Evolutionary conservation across 1,284 basidiomycete species (phyloP), one percentile per base, ranked within the genome.

Genomic region (Ustilago cynodontis): DNA sequence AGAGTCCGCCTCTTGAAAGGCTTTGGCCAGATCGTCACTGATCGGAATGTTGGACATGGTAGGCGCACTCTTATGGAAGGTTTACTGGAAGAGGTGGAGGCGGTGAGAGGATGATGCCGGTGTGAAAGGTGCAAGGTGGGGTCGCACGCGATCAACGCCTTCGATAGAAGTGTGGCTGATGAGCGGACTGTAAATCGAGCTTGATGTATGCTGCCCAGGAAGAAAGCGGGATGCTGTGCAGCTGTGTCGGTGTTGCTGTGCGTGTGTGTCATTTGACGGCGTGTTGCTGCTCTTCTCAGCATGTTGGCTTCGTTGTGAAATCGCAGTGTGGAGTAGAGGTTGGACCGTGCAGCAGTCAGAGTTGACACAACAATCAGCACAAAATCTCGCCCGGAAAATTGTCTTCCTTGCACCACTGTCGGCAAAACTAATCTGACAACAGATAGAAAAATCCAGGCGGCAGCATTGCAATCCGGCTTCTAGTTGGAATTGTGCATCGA

Each of bases 21-120:
- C 58, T 22, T 65, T 59, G 16, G 61, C 58, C 35, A 77, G 58
- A 41, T 72, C 75, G 51, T 77, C 75, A 45, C 63, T 39, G 53
- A 77, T 70, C 16, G 75, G 75, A 20, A 77, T 77, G 64, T 71
- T 77, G 24, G 66, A 70, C 75, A 77, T 77, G 24, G 3, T 69
- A 13, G 26, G n/a, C n/a, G 41, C 8, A 20, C 41, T 43, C 41
- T 6, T 43, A 20, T 1, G 41, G 18, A 43, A n/a, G 11, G 7
- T 18, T 6, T 43, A n/a, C 7, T n/a, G 11, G 47, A 26, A n/a
- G n/a, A n/a, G n/a, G n/a, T n/a, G n/a, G n/a, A n/a, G n/a, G n/a
- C 9, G 11, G 9, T 9, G 29, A 16, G 18, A 22, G 13, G 16
- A 18, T 10, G 56, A 29, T 53, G 49, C 16, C 52, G 56, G 31